These are phyloP conservation scores for Inonotus hispidus DNA, from an alignment of 1,284 basidiomycete genomes.

Conservation along the genomic window DNA sequence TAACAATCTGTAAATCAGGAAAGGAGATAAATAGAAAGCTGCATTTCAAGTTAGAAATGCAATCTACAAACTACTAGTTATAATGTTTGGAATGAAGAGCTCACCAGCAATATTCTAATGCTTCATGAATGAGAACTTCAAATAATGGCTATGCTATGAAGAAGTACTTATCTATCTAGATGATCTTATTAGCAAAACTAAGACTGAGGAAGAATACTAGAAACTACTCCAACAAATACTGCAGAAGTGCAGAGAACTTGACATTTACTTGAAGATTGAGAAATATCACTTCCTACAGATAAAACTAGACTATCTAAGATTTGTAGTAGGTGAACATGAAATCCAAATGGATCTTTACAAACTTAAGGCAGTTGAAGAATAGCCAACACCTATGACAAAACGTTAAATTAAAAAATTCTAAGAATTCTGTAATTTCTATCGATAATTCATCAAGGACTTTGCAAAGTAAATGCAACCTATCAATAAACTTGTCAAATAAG, in stretches of 20 bases:
- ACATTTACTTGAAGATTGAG: slow-evolving; percentile 23
- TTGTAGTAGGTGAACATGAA: slow-evolving; percentile 15
- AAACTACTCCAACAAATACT: slow-evolving; percentile 26
- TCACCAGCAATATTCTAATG: neutral
- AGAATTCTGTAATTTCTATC: slow-evolving; percentile 24
- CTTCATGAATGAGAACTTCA: neutral
- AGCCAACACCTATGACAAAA: slow-evolving; percentile 22
- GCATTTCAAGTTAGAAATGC: neutral
- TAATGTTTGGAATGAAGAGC: neutral
- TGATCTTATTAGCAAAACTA: slow-evolving; percentile 17
- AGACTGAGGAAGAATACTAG: slow-evolving; percentile 12
- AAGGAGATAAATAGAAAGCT: neutral
- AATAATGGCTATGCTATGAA: neutral
- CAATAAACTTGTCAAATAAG: slow-evolving; percentile 16
- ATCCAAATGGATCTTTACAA: slow-evolving; percentile 23
- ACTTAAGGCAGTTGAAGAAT: slow-evolving; percentile 19
- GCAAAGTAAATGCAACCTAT: neutral
- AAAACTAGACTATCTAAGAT: slow-evolving; percentile 16
- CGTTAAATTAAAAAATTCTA: slow-evolving; percentile 22
- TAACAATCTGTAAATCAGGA: slow-evolving; percentile 20
- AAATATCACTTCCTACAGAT: slow-evolving; percentile 28
- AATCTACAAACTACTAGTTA: neutral
- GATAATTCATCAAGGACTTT: slow-evolving; percentile 12
- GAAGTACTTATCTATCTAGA: slow-evolving; percentile 19
- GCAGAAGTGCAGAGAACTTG: slow-evolving; percentile 1